A percentile compares a stretch with the other conserved stretches of the same genome.
phyloP scores from a whole-genome alignment of 2,329 filamentous ascomycete genomes.

The Trichophyton benhamiae region DNA sequence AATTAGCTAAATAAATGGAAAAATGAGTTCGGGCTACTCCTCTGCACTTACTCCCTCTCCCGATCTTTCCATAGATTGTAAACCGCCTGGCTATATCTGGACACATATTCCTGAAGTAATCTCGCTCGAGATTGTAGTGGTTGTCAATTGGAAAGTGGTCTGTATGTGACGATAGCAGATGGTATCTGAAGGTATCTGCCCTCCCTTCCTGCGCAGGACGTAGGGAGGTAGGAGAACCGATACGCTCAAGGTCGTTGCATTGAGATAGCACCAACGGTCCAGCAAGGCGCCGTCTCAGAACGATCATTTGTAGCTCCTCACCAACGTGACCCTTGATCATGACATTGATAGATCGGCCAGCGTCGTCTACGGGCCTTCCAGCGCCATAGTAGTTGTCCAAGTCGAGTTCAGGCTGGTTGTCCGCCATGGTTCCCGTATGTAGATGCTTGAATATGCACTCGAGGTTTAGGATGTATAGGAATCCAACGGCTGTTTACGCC shows the following conservation, averaged over 20 bases:
- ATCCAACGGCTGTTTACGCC: no score
- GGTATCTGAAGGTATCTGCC: not conserved
- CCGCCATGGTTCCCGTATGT: not conserved
- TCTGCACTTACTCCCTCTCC: slow-evolving; percentile 9
- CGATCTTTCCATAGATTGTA: slow-evolving; percentile 8
- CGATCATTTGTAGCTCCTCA: not conserved
- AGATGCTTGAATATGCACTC: not conserved
- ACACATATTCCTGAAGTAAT: slow-evolving; percentile 2
- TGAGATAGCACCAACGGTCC: not conserved
- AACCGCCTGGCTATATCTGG: slow-evolving; percentile 6
- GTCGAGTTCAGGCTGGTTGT: not conserved
- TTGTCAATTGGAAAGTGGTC: not conserved
- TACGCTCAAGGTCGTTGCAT: not conserved
- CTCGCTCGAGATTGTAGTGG: not conserved
- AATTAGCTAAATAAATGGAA: not conserved
- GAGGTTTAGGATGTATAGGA: not conserved
- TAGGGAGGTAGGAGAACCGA: not conserved
- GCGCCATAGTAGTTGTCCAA: not conserved
- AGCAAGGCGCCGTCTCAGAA: not conserved
- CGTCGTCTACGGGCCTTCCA: not conserved
- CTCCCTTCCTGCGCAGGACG: not conserved
- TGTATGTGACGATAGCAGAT: not conserved
- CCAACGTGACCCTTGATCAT: not conserved
- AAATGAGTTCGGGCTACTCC: not conserved
- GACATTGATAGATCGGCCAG: not conserved